phyloP scores from a whole-genome alignment of 495 filamentous ascomycete genomes.

The Tuber indicum region DNA sequence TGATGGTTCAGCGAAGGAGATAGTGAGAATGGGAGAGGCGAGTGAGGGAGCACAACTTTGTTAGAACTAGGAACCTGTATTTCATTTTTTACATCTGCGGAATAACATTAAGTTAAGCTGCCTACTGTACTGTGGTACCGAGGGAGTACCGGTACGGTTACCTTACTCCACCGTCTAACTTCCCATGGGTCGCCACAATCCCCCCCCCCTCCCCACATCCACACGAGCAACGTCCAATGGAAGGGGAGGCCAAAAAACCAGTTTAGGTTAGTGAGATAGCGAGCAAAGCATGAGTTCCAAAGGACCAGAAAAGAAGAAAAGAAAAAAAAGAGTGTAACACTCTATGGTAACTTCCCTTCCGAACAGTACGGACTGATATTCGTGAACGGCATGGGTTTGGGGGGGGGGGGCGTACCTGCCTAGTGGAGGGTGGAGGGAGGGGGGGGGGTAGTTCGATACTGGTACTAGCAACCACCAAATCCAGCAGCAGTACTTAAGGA shows the following conservation, averaged over 20 bases:
- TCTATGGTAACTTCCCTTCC: background rate
- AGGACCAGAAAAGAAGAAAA: background rate
- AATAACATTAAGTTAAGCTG: background rate
- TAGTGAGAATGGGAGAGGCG: background rate
- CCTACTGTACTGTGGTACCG: background rate
- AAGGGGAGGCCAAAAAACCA: background rate
- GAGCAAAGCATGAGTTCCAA: background rate
- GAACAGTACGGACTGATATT: background rate
- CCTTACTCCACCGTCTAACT: background rate
- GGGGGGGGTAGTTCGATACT: background rate
- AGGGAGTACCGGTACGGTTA: background rate
- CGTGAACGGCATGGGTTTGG: background rate
- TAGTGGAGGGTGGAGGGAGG: background rate
- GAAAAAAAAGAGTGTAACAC: background rate
- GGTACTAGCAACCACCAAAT: background rate
- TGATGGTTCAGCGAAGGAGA: background rate
- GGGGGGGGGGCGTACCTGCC: background rate
- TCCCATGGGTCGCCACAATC: background rate
- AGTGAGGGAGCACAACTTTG: background rate
- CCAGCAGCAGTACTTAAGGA: conserved; percentile 4
- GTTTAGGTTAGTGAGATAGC: background rate
- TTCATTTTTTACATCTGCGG: background rate
- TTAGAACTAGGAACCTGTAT: background rate
- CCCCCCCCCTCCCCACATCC: background rate
- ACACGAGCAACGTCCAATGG: background rate